These are phyloP conservation scores for Pestalotiopsis sp. DNA, from an alignment of 2,329 filamentous ascomycete species.

Conservation along the genomic window DNA sequence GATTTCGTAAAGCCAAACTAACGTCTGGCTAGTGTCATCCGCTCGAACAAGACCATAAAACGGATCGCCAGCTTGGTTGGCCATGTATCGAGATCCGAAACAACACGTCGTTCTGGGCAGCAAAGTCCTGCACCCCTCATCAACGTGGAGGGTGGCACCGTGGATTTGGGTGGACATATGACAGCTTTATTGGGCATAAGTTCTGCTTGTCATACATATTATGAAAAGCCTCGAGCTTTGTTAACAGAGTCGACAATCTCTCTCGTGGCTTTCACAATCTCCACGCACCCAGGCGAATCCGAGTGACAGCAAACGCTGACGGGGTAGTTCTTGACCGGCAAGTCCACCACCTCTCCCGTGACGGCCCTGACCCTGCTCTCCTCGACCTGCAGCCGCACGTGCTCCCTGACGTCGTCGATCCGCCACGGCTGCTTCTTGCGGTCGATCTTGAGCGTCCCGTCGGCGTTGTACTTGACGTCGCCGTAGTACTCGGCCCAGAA, in stretches of 20 bases:
- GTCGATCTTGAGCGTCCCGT: conserved; percentile 32
- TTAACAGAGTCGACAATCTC: conserved; percentile 42
- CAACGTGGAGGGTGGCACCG: no score
- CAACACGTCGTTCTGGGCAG: no score
- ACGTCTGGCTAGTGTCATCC: background rate
- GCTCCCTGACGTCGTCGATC: conserved; percentile 37
- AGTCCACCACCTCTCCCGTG: conserved; percentile 36
- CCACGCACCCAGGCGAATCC: conserved; percentile 44
- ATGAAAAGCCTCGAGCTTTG: background rate
- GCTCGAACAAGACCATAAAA: background rate
- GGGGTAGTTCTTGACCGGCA: conserved; percentile 40
- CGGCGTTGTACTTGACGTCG: conserved; percentile 27
- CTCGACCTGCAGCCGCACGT: conserved; percentile 41
- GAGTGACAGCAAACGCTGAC: conserved; percentile 47
- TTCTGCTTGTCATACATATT: no score
- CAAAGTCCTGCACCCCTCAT: no score
- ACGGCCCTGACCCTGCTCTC: conserved; percentile 39
- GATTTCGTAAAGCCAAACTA: background rate
- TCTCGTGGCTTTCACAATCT: conserved; percentile 40
- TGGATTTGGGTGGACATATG: no score
- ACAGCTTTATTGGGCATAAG: no score
- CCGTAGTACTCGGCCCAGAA: conserved; percentile 29
- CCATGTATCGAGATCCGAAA: no score
- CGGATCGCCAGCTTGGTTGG: background rate
- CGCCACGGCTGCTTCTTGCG: conserved; percentile 56